Percentiles rank a stretch among this genome's conserved stretches.
These are phyloP conservation scores for Draba incana DNA, from an alignment of 345 rosid genomes.

Conservation along the genomic window DNA sequence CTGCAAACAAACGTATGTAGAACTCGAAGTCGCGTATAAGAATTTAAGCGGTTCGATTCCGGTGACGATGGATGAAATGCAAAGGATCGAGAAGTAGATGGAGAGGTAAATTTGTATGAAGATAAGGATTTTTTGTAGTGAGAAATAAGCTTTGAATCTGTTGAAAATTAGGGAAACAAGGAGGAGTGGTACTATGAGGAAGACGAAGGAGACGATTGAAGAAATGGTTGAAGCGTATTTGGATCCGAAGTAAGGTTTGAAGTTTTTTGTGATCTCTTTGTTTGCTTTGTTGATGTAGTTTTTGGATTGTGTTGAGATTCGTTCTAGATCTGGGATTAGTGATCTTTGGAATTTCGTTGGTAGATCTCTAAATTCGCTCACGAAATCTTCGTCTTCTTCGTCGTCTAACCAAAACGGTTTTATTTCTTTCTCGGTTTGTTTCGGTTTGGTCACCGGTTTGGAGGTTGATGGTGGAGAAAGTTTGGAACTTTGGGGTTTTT, in stretches of 20 bases:
- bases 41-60: slow-evolving; percentile 87
- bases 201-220: slow-evolving; percentile 61
- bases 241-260: slow-evolving; percentile 80
- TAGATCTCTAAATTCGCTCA: slow-evolving; percentile 72
- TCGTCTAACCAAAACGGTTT: slow-evolving; percentile 61
- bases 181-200: slow-evolving; percentile 74
- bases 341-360: slow-evolving; percentile 73
- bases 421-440: slow-evolving; percentile 38
- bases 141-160: slow-evolving; percentile 82
- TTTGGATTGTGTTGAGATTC: slow-evolving; percentile 74
- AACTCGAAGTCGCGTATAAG: slow-evolving; percentile 73
- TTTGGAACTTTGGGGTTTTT: slow-evolving; percentile 55
- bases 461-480: slow-evolving; percentile 32
- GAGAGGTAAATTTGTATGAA: slow-evolving; percentile 92
- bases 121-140: slow-evolving; percentile 76
- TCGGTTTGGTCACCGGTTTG: slow-evolving; percentile 43
- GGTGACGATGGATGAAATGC: slow-evolving; percentile 67
- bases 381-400: slow-evolving; percentile 66
- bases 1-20: slow-evolving; percentile 75
- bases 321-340: slow-evolving; percentile 77
- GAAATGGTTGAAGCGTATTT: slow-evolving; percentile 77
- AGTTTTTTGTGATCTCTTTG: slow-evolving; percentile 77
- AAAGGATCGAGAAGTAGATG: slow-evolving; percentile 89
- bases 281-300: slow-evolving; percentile 75
- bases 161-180: slow-evolving; percentile 78